Evolutionary conservation across 345 rosid species (phyloP).

Genomic region (Moricandia moricandioides): DNA sequence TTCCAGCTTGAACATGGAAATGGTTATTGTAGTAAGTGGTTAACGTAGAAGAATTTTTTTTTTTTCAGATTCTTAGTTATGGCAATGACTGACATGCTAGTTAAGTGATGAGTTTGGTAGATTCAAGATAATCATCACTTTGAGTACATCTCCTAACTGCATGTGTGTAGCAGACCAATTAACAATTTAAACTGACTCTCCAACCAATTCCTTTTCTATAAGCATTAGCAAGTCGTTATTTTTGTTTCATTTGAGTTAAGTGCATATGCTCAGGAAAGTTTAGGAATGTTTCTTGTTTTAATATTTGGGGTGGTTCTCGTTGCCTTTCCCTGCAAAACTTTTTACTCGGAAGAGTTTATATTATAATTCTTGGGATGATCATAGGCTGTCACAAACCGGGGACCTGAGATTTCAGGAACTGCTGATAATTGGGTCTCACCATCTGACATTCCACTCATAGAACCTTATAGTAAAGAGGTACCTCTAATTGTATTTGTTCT

Average conservation of each 20-base stretch:
- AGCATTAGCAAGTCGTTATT: neutral
- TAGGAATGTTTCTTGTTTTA: constrained; percentile 10
- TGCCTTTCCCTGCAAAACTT: neutral
- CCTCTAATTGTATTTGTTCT: constrained; percentile 14
- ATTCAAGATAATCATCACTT: neutral
- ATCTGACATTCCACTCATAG: constrained; percentile 53
- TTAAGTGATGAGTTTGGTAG: neutral
- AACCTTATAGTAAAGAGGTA: constrained; percentile 47
- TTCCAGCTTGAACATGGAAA: neutral
- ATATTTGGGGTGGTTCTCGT: neutral
- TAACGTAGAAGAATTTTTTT: neutral
- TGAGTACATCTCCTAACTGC: neutral
- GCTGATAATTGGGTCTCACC: constrained; percentile 43
- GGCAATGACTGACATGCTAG: neutral
- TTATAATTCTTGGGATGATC: constrained; percentile 26
- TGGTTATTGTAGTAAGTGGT: constrained; percentile 1
- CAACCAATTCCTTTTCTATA: neutral
- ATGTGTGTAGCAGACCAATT: neutral
- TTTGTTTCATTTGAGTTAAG: neutral
- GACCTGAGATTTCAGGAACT: constrained; percentile 46
- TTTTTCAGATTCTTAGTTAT: neutral
- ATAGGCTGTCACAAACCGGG: constrained; percentile 47
- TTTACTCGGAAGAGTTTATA: neutral
- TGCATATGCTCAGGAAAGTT: neutral
- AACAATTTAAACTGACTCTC: neutral